These are phyloP conservation scores for Colletotrichum truncatum DNA, from an alignment of 2,329 filamentous ascomycete genomes.

Conservation along the genomic window DNA sequence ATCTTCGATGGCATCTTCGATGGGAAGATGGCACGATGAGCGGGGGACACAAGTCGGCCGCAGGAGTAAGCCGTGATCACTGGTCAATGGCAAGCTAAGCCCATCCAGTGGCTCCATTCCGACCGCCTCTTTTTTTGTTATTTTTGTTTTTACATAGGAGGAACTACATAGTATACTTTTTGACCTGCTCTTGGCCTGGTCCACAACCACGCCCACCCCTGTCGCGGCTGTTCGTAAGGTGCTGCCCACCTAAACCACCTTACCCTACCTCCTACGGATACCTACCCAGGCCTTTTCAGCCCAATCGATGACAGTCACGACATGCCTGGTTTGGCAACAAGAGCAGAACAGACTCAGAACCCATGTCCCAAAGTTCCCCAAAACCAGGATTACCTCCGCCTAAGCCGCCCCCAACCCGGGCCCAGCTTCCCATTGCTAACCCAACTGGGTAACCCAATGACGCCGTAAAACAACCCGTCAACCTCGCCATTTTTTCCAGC, in stretches of 20 bases:
- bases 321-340: conserved; percentile 15
- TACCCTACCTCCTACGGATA: neutral
- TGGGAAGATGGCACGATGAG: conserved; percentile 13
- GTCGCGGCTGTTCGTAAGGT: conserved; percentile 26
- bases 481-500: conserved; percentile 30
- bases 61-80: conserved; percentile 25
- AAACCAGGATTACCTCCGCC: conserved; percentile 17
- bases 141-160: neutral
- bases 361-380: neutral
- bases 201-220: conserved; percentile 16
- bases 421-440: conserved; percentile 21
- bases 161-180: too few relatives aligned
- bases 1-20: too few relatives aligned
- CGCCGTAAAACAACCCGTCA: conserved; percentile 29
- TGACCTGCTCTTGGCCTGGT: neutral
- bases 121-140: conserved; percentile 29
- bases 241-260: neutral
- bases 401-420: conserved; percentile 15
- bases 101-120: conserved; percentile 24
- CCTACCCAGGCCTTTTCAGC: conserved; percentile 8
- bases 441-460: conserved; percentile 23
- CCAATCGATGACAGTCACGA: conserved; percentile 29
- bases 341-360: conserved; percentile 11
- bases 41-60: conserved; percentile 14
- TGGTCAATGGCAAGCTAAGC: conserved; percentile 19